Conservation (phyloP, 2,329 filamentous ascomycete species). For the Aureobasidium sp. region DNA sequence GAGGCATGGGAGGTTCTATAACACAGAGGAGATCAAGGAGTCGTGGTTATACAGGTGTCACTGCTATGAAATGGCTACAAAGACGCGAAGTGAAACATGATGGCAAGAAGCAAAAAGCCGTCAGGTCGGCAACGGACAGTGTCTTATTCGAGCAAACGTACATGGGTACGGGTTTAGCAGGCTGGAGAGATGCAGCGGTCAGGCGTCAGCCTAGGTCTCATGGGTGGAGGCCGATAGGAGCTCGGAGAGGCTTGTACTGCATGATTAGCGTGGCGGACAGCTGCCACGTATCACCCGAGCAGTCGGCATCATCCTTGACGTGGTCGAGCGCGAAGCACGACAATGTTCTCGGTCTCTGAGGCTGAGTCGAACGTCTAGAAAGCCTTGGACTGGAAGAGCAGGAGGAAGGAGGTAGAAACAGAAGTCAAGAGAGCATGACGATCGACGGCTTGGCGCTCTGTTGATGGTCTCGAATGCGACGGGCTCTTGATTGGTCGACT, state of each 20-base stretch:
- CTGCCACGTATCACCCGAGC: not conserved
- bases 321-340: not conserved
- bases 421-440: not conserved
- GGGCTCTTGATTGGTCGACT: conserved; percentile 1
- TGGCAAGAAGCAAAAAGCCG: not conserved
- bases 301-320: not conserved
- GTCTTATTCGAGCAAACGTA: not conserved
- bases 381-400: not conserved
- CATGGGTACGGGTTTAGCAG: not conserved
- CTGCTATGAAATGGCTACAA: not conserved
- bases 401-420: not conserved
- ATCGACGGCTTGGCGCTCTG: not conserved
- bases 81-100: not conserved
- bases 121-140: not conserved
- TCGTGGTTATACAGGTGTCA: not conserved
- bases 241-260: not conserved
- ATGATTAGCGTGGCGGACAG: not conserved
- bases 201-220: not conserved
- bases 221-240: not conserved
- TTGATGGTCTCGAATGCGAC: not conserved
- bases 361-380: not conserved
- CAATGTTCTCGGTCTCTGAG: not conserved
- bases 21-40: no score
- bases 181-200: not conserved
- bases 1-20: not conserved